A percentile compares a stretch with the other conserved stretches of the same genome.
Conservation (phyloP, 2,329 filamentous ascomycete genomes). For the Aspergillus arachidicola region DNA sequence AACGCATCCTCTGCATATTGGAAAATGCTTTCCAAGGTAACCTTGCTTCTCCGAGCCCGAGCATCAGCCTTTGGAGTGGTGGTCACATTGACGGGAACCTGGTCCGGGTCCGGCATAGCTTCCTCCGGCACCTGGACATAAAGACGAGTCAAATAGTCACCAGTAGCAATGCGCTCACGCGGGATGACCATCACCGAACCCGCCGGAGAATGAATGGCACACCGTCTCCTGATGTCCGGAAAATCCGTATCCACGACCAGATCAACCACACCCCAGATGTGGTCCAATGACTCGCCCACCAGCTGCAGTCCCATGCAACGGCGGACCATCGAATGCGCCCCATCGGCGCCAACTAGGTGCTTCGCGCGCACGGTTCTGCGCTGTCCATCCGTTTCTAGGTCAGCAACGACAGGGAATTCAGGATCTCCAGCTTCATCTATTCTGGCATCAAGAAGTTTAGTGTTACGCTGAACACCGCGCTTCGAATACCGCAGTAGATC, state of each 20-base stretch:
- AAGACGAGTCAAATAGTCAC: constrained; percentile 71
- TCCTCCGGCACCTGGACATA: constrained; percentile 53
- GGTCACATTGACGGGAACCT: constrained; percentile 17
- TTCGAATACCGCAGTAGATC: constrained; percentile 66
- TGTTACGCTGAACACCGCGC: constrained; percentile 62
- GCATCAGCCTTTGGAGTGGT: constrained; percentile 57
- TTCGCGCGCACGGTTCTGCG: constrained; percentile 60
- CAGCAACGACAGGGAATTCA: constrained; percentile 39
- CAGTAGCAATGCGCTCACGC: constrained; percentile 61
- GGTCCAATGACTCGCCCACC: constrained; percentile 68
- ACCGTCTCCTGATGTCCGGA: constrained; percentile 79
- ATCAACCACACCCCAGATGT: constrained; percentile 78
- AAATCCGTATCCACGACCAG: constrained; percentile 73
- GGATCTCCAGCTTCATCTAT: constrained; percentile 55
- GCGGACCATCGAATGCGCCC: constrained; percentile 67
- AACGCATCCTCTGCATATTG: constrained; percentile 66
- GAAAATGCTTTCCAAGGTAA: constrained; percentile 66
- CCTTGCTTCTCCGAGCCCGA: constrained; percentile 64
- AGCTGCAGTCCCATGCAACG: constrained; percentile 55
- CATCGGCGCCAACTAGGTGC: constrained; percentile 73
- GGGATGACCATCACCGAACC: constrained; percentile 82
- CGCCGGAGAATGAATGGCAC: constrained; percentile 72
- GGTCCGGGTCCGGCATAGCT: constrained; percentile 27
- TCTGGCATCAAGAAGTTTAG: constrained; percentile 64
- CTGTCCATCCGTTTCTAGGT: constrained; percentile 33